Base-by-base conservation (phyloP, 2,329 filamentous ascomycete genomes). In the Claviceps quebecensis region DNA sequence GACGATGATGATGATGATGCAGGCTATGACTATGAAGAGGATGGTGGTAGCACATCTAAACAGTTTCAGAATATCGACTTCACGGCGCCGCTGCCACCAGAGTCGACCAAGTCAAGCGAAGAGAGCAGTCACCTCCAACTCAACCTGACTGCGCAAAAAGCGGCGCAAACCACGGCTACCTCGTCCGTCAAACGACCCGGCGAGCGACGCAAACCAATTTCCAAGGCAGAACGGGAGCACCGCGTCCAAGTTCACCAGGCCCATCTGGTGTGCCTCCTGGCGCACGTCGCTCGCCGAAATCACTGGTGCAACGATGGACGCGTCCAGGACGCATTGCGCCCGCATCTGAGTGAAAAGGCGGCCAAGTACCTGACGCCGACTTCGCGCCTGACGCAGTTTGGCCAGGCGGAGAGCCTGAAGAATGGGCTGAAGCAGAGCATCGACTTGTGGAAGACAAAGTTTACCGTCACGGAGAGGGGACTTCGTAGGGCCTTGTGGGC, bases 241-340 rank as follows among this genome's bases (percentile, higher is more conserved):
- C 80, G 90, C 19, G 64, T 93, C 34, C 77, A 87, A 49, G 74
- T 89, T n/a, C 93, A 98, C 66, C 95, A 91, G 66, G 73, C 82
- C 55, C 90, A 98, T 67, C 57, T 97, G 0, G 69, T 96, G 14
- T 95, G 87, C 63, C 73, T 98, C 2, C 67, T 98, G 16, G 80
- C 81, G 9, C 87, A 97, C 65, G 76, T 83, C 16, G 77, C 86
- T 57, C 73, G 80, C 52, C 81, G 90, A 51, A 98, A 97, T 62
- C 72, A 78, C 51, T 96, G 91, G 88, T 96, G 90, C 68, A 95
- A 95, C 60, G 84, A 91, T 61, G 59, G 70, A 14, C 68, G 75
- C 52, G 78, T 86, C 8, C 87, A 95, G 62, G 75, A 72, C 41
- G 68, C 67, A n/a, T 67, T 95, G 41, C 80, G 77, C 50, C 69